Percentiles rank a stretch among this genome's conserved stretches.
Evolutionary conservation across 2,329 filamentous ascomycete genomes (phyloP).

Genomic region (Corynespora cassiicola): DNA sequence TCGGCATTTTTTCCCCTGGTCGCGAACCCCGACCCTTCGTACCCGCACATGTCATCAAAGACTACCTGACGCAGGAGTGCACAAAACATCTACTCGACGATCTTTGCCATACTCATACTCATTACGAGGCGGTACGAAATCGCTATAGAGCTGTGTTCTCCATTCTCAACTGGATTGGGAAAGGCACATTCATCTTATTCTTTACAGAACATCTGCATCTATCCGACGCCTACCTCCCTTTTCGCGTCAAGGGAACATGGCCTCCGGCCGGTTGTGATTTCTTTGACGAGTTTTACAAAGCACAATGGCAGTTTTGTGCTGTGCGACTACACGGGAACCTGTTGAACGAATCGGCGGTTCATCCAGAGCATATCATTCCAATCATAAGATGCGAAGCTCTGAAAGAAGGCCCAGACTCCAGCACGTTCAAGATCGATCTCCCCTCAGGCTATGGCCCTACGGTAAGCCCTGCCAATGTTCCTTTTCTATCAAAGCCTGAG

Average conservation of each 20-base stretch:
- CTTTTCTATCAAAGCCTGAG: too few relatives aligned
- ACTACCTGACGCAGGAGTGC: not conserved
- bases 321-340: not conserved
- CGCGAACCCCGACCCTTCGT: too few relatives aligned
- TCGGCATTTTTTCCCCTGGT: too few relatives aligned
- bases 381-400: slow-evolving; percentile 2
- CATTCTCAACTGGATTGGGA: slow-evolving; percentile 17
- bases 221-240: slow-evolving; percentile 17
- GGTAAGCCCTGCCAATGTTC: too few relatives aligned
- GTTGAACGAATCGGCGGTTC: slow-evolving; percentile 5
- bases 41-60: not conserved
- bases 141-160: slow-evolving; percentile 17
- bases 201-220: slow-evolving; percentile 13
- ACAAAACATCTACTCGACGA: slow-evolving; percentile 1
- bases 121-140: slow-evolving; percentile 2
- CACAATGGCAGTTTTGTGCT: slow-evolving; percentile 22
- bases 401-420: slow-evolving; percentile 3
- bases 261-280: slow-evolving; percentile 6
- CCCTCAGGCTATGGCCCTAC: slow-evolving; percentile 17
- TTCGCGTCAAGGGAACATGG: not conserved
- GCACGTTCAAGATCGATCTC: slow-evolving; percentile 13
- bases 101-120: not conserved
- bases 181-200: slow-evolving; percentile 8
- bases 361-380: slow-evolving; percentile 14
- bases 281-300: slow-evolving; percentile 15